These are phyloP conservation scores for Dendrobium catenatum DNA, from an alignment of 106 monocot genomes.

Conservation along the genomic window DNA sequence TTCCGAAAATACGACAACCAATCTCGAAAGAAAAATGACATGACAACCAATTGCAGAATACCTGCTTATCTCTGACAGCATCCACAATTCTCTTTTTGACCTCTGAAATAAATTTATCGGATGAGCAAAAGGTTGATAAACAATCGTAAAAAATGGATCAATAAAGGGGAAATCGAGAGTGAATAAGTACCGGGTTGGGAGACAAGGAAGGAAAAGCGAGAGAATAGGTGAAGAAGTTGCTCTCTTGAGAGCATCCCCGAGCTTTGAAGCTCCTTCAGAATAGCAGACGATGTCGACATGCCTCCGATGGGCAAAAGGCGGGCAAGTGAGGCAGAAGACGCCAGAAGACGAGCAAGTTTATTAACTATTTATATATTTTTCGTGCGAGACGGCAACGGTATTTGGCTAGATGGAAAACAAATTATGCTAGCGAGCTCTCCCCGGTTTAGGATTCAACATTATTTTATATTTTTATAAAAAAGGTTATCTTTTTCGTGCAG, in stretches of 20 bases:
- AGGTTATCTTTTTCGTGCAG: too few relatives aligned
- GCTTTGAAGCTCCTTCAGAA: constrained; percentile 9
- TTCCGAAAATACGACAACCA: neutral
- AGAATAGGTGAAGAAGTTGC: constrained; percentile 75
- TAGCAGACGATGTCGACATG: constrained; percentile 13
- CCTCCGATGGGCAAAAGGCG: neutral
- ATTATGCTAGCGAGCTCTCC: too few relatives aligned
- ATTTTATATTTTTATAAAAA: too few relatives aligned
- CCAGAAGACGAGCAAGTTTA: neutral
- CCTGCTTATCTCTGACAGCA: constrained; percentile 89
- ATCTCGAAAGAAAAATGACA: neutral
- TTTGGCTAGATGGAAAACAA: too few relatives aligned
- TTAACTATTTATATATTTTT: too few relatives aligned
- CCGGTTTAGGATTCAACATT: too few relatives aligned
- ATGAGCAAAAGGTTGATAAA: neutral
- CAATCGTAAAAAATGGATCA: neutral
- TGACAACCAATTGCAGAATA: neutral
- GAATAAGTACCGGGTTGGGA: constrained; percentile 44
- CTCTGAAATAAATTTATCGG: constrained; percentile 36
- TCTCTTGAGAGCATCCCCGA: constrained; percentile 67
- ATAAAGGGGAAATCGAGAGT: neutral
- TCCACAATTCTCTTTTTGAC: constrained; percentile 70
- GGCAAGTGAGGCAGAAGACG: neutral
- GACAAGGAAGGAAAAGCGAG: constrained; percentile 70
- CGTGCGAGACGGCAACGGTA: too few relatives aligned